Conservation (phyloP, 1,284 basidiomycete genomes). For the Athelia psychrophila region DNA sequence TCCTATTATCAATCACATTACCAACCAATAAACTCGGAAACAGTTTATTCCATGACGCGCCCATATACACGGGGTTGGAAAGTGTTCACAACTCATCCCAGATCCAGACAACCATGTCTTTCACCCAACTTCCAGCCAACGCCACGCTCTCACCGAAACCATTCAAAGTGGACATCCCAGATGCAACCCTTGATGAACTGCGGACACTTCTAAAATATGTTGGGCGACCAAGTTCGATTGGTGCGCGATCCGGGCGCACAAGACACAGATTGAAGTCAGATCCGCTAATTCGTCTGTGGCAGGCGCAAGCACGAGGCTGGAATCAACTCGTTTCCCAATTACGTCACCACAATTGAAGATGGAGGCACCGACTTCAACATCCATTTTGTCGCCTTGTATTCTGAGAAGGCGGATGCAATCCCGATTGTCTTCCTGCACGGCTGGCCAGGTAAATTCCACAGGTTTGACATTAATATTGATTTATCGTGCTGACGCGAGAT, state of each 20-base stretch:
- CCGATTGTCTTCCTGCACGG: conserved; percentile 9
- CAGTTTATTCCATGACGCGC: too few species aligned
- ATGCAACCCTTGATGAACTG: conserved; percentile 1
- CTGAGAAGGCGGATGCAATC: conserved; percentile 7
- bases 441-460: conserved; percentile 5
- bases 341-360: conserved; percentile 2
- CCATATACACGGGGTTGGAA: too few species aligned
- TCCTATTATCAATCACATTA: too few species aligned
- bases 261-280: too few species aligned
- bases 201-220: not conserved
- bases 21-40: too few species aligned
- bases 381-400: conserved; percentile 9
- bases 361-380: conserved; percentile 1
- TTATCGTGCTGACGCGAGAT: not conserved
- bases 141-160: not conserved
- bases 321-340: conserved; percentile 9
- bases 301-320: conserved; percentile 6
- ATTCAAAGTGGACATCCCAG: not conserved
- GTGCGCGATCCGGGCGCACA: too few species aligned
- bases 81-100: too few species aligned
- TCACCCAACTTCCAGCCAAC: not conserved
- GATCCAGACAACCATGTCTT: not conserved
- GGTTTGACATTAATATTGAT: too few species aligned
- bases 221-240: too few species aligned
- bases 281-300: too few species aligned